These are phyloP conservation scores for Mycena pura DNA, from an alignment of 768 basidiomycete genomes.

Conservation along the genomic window DNA sequence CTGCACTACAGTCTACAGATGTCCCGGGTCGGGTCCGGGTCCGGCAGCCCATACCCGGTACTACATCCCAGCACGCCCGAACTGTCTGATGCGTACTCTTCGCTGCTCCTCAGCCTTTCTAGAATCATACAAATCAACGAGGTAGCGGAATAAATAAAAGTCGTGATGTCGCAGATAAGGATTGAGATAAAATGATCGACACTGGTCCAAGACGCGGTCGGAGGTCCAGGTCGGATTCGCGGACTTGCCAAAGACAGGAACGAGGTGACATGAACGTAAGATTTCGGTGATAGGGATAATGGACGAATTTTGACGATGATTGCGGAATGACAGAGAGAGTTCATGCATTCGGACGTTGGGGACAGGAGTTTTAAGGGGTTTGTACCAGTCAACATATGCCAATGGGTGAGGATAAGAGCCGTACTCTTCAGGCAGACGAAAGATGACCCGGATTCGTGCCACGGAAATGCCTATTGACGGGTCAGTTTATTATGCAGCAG, in stretches of 20 bases:
- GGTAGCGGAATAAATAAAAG: conserved; percentile 32
- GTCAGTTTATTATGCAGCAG: neutral
- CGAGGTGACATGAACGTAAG: conserved; percentile 35
- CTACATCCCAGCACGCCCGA: conserved; percentile 5
- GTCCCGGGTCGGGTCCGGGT: too few relatives aligned
- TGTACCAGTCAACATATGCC: conserved; percentile 36
- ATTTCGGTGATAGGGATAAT: conserved; percentile 34
- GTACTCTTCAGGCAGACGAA: conserved; percentile 26
- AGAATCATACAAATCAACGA: neutral
- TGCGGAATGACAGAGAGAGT: conserved; percentile 21
- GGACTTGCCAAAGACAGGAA: conserved; percentile 30
- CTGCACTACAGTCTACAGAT: too few relatives aligned
- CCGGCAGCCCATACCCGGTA: too few relatives aligned
- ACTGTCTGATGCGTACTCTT: neutral
- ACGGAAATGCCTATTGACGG: conserved; percentile 26
- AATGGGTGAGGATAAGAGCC: conserved; percentile 22
- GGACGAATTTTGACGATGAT: conserved; percentile 12
- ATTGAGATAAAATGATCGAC: conserved; percentile 33
- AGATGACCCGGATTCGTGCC: conserved; percentile 35
- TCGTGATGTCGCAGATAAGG: too few relatives aligned
- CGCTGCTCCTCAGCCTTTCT: neutral
- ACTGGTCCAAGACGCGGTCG: conserved; percentile 28
- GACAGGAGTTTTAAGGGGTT: conserved; percentile 23
- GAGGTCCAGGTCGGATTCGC: conserved; percentile 27
- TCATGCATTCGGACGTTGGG: conserved; percentile 25